Evolutionary conservation across 306 rosid species (phyloP), one percentile per base, ranked within the genome.

Genomic region (Citrullus amarus): DNA sequence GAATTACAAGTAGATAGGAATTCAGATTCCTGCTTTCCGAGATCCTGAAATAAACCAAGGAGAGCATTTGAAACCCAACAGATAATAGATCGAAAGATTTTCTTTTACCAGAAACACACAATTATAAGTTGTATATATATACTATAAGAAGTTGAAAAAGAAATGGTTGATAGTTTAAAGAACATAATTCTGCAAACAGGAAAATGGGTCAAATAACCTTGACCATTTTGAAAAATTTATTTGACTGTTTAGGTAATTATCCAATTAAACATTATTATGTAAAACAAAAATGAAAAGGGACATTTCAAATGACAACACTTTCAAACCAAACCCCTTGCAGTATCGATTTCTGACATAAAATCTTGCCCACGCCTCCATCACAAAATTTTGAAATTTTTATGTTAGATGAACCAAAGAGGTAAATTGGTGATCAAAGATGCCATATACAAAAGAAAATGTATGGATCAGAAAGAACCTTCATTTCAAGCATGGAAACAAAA

Each of bases 11-110:
- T 22, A 17, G 84, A 78, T 77, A 53, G 86, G 76, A 88, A 82
- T 76, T 83, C 84, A 59, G 67, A 81, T 79, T 88, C 92, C 88
- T 87, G 84, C 89, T 75, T 80, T 71, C 91, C 91, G 73, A 88
- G 89, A 77, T 86, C 88, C 98, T 95, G 83, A 80, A 84, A 72
- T 14, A 60, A 56, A 20, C 79, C 80, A 41, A 76, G 62, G 22
- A 22, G 71, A 61, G 66, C 67, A 62, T 41, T 39, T 36, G 55
- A 54, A 46, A 43, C 36, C 71, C 54, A 20, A n/a, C 55, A 69
- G 55, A 43, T 69, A 18, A 20, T 44, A 13, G 15, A 18, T 20
- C 54, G 44, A 38, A 67, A 28, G 3, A 41, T n/a, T 5, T 20
- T 43, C 75, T 22, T 69, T 44, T 11, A 43, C 20, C n/a, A 69